phyloP scores from a whole-genome alignment of 352 stramenopile genomes.

The Globisporangium irregulare region DNA sequence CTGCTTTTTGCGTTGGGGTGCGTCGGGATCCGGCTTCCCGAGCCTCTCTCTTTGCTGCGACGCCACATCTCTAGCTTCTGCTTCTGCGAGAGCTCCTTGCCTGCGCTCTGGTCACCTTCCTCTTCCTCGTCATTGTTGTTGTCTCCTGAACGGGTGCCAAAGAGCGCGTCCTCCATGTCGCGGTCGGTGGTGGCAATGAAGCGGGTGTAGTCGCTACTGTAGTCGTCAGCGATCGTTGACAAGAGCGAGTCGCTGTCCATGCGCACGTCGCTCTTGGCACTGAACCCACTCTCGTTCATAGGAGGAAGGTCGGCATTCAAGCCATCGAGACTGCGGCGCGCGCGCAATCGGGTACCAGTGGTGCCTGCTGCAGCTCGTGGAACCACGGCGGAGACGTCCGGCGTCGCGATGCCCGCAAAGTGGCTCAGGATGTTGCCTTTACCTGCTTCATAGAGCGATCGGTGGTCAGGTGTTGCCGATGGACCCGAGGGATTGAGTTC shows the following conservation, averaged over 20 bases:
- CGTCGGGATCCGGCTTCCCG: constrained; percentile 7
- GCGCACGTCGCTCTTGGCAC: constrained; percentile 8
- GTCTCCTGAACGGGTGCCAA: constrained; percentile 2
- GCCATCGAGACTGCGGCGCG: constrained; percentile 14
- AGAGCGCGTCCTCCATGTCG: constrained; percentile 23
- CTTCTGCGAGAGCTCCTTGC: constrained; percentile 17
- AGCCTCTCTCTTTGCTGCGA: constrained; percentile 10
- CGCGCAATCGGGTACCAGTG: not conserved
- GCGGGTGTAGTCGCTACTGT: constrained; percentile 8
- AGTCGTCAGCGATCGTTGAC: constrained; percentile 4
- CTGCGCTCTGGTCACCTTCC: not conserved
- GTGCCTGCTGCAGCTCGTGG: not conserved
- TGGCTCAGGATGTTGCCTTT: constrained; percentile 61
- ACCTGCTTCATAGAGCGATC: constrained; percentile 41
- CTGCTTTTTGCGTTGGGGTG: not conserved
- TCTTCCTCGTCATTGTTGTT: constrained; percentile 18
- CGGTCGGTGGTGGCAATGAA: constrained; percentile 3
- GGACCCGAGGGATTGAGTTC: not conserved
- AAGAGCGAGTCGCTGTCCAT: constrained; percentile 7
- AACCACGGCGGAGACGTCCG: constrained; percentile 14
- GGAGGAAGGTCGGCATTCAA: constrained; percentile 2
- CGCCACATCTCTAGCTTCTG: constrained; percentile 27
- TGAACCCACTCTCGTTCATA: not conserved
- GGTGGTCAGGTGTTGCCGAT: constrained; percentile 17
- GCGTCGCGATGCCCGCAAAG: constrained; percentile 52